A percentile compares a stretch with the other conserved stretches of the same genome.
Evolutionary conservation across 2,329 filamentous ascomycete species (phyloP).

Genomic region (Fusarium albosuccineum): DNA sequence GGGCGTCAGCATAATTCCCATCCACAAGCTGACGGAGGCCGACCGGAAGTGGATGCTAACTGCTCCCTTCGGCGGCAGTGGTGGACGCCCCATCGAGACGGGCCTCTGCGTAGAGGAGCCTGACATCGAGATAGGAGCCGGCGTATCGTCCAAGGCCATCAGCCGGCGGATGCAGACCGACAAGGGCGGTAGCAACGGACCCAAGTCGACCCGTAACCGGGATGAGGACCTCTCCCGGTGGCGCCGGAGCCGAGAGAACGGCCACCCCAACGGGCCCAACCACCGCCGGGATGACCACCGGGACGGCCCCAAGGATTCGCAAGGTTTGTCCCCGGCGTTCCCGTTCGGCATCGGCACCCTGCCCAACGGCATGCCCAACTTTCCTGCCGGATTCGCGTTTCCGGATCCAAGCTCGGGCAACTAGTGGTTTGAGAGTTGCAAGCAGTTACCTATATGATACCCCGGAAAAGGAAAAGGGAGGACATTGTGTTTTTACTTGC

Average conservation of each 20-base stretch:
- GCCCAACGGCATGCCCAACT: constrained; percentile 59
- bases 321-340: constrained; percentile 47
- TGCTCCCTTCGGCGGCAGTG: constrained; percentile 92
- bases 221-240: constrained; percentile 53
- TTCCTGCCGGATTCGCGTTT: constrained; percentile 56
- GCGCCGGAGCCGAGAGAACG: constrained; percentile 51
- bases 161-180: constrained; percentile 78
- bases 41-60: constrained; percentile 98
- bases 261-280: constrained; percentile 40
- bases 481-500: constrained; percentile 29
- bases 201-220: constrained; percentile 69
- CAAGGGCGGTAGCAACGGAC: constrained; percentile 73
- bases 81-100: constrained; percentile 81
- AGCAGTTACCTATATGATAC: constrained; percentile 37
- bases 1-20: constrained; percentile 93
- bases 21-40: constrained; percentile 91
- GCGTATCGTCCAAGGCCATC: constrained; percentile 93
- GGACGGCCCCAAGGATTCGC: constrained; percentile 41
- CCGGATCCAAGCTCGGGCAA: constrained; percentile 50
- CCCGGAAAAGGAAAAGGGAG: constrained; percentile 32
- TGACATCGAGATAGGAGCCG: constrained; percentile 97
- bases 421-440: constrained; percentile 13
- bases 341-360: constrained; percentile 57
- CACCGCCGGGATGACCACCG: constrained; percentile 40
- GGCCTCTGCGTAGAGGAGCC: constrained; percentile 96